Conservation (phyloP, 768 basidiomycete species). For the Tephrocybe sp. region DNA sequence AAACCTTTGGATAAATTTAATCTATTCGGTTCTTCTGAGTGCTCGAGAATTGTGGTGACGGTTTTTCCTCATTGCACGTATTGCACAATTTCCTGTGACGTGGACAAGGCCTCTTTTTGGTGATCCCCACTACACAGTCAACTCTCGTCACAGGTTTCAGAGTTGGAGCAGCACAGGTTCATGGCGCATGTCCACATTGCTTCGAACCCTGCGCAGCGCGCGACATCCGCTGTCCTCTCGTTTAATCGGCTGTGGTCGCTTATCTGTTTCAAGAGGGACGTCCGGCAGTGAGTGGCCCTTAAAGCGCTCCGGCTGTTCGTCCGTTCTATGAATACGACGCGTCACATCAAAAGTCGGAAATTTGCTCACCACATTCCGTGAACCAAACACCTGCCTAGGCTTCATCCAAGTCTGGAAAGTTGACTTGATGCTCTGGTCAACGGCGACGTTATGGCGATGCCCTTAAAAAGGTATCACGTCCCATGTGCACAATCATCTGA, state of each 20-base stretch:
- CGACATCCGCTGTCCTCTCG: background rate
- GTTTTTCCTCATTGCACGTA: background rate
- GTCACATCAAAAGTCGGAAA: too few relatives aligned
- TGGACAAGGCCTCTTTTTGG: conserved; percentile 8
- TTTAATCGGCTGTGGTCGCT: background rate
- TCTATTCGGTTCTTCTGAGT: too few relatives aligned
- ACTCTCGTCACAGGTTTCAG: background rate
- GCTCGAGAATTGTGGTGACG: too few relatives aligned
- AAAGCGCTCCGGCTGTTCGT: background rate
- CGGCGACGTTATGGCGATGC: background rate
- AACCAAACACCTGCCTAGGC: background rate
- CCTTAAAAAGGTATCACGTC: conserved; percentile 1
- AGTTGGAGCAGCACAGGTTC: background rate
- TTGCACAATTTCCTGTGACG: conserved; percentile 2
- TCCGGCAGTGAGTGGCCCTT: conserved; percentile 47
- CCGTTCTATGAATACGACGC: too few relatives aligned
- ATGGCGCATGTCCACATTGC: background rate
- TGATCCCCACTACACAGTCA: background rate
- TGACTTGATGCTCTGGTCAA: background rate
- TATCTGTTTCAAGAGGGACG: conserved; percentile 26
- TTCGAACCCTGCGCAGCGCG: background rate
- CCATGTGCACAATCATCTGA: background rate
- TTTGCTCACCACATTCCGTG: background rate
- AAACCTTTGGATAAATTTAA: too few relatives aligned
- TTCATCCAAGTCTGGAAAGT: background rate